Evolutionary conservation across 2,329 filamentous ascomycete genomes (phyloP), one percentile per base, ranked within the genome.

Genomic region (Aspergillus udagawae): DNA sequence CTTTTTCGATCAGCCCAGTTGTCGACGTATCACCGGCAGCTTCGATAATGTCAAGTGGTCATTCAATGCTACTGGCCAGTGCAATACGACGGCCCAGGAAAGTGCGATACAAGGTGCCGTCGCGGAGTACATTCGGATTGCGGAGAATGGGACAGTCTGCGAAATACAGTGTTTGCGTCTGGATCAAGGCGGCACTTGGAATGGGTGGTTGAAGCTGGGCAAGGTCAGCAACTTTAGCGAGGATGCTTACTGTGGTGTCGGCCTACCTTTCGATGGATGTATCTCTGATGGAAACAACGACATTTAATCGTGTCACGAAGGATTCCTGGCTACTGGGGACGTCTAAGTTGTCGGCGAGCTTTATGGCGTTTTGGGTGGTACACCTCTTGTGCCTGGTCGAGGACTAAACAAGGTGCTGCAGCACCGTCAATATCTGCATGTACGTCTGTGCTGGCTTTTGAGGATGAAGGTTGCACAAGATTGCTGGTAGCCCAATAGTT

Each of bases 241-340:
- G 23, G 47, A 53, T 10, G 42, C 51, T 17, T 47, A 53, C 28
- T 53, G 51, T 48, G 42, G 42, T 14, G 41, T 42, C 8, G 28
- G 41, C 6, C 42, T 53, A 27, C 21, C n/a, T 35, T 53, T 53
- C 10, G 27, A 48, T n/a, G 48, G 27, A 28, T 53, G 51, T 29
- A n/a, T 53, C 20, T 53, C 27, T 20, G 51, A 42, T 20, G 51
- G 51, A 23, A 48, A 53, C 51, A 53, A 53, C 17, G 42, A 53
- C 32, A 53, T 53, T 27, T 48, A 53, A 25, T 48, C 25, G 1
- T 29, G 28, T 29, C 28, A 29, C 28, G 2, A 29, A 29, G 28
- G 28, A 29, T 29, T 29, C 9, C 28, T 29, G 7, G 28, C 28
- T 29, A 10, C 28, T 10, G 3, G 28, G 28, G 28, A 29, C 9